phyloP scores from a whole-genome alignment of 2,329 filamentous ascomycete species.

The Fusarium decemcellulare region DNA sequence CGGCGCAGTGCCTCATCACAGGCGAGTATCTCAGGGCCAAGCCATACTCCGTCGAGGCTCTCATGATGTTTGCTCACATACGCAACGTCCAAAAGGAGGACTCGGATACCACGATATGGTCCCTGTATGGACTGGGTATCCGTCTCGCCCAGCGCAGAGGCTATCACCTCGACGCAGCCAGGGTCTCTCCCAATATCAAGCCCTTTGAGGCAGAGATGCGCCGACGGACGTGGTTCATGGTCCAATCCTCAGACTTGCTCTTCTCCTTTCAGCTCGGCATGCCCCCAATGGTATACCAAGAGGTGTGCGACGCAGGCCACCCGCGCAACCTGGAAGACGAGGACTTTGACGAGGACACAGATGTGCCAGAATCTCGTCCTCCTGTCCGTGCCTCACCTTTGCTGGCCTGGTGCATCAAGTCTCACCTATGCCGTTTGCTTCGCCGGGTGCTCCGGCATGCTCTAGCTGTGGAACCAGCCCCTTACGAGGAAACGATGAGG shows the following conservation, averaged over 20 bases:
- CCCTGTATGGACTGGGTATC: slow-evolving; percentile 61
- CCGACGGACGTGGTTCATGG: slow-evolving; percentile 63
- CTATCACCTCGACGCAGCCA: slow-evolving; percentile 64
- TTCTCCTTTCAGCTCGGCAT: slow-evolving; percentile 68
- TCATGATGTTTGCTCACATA: slow-evolving; percentile 61
- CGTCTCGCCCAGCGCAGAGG: slow-evolving; percentile 67
- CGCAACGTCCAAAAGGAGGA: slow-evolving; percentile 59
- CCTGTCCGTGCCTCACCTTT: slow-evolving; percentile 59
- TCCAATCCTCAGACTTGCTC: slow-evolving; percentile 62
- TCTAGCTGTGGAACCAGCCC: slow-evolving; percentile 53
- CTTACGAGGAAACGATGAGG: slow-evolving; percentile 52
- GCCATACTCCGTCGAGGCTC: slow-evolving; percentile 63
- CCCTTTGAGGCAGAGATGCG: slow-evolving; percentile 68
- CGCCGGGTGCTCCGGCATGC: slow-evolving; percentile 59
- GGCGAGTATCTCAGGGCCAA: slow-evolving; percentile 63
- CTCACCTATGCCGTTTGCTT: slow-evolving; percentile 58
- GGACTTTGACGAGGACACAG: slow-evolving; percentile 64
- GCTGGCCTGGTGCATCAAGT: slow-evolving; percentile 60
- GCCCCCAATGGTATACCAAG: slow-evolving; percentile 63
- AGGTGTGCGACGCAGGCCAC: slow-evolving; percentile 61
- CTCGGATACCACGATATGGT: slow-evolving; percentile 62
- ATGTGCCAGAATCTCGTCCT: slow-evolving; percentile 59
- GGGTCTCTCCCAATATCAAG: slow-evolving; percentile 57
- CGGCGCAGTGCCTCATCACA: slow-evolving; percentile 62
- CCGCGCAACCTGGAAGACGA: slow-evolving; percentile 64